These are phyloP conservation scores for Botrytis hyacinthi DNA, from an alignment of 2,329 filamentous ascomycete genomes.

Conservation along the genomic window DNA sequence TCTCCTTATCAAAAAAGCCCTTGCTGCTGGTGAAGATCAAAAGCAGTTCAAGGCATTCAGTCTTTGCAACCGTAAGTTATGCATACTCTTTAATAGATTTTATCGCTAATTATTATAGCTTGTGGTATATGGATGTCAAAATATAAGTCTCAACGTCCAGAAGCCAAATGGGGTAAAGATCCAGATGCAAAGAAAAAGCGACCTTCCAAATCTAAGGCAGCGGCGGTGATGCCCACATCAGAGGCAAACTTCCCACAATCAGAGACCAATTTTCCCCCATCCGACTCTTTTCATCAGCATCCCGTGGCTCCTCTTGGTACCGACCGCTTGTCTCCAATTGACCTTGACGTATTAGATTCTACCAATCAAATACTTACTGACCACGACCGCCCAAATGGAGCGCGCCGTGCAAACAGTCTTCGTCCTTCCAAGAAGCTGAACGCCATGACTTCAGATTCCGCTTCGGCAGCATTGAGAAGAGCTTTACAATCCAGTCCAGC, in stretches of 20 bases:
- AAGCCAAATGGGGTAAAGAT: constrained; percentile 71
- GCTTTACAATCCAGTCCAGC: constrained; percentile 41
- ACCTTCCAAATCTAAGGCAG: constrained; percentile 38
- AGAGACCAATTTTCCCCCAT: constrained; percentile 41
- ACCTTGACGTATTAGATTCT: constrained; percentile 12
- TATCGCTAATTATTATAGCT: constrained; percentile 47
- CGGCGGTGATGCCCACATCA: constrained; percentile 21
- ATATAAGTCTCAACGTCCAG: constrained; percentile 78
- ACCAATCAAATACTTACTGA: neutral
- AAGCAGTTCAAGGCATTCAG: constrained; percentile 67
- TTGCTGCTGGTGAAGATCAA: constrained; percentile 62
- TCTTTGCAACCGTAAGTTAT: constrained; percentile 79
- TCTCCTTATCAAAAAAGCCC: constrained; percentile 74
- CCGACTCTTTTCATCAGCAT: constrained; percentile 25
- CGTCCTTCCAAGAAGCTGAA: constrained; percentile 34
- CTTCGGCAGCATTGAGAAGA: constrained; percentile 35
- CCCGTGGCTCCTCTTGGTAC: neutral
- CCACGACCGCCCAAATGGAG: constrained; percentile 17
- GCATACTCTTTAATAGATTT: neutral
- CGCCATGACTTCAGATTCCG: constrained; percentile 37
- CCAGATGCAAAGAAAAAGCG: constrained; percentile 48
- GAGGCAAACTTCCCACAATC: constrained; percentile 45
- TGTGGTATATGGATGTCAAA: constrained; percentile 96
- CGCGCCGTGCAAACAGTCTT: constrained; percentile 31
- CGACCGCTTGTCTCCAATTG: constrained; percentile 17